Percentiles rank a stretch among this genome's conserved stretches.
These are phyloP conservation scores for Dillenia suffruticosa DNA, from an alignment of 164 flowering plant genomes.

Conservation along the genomic window DNA sequence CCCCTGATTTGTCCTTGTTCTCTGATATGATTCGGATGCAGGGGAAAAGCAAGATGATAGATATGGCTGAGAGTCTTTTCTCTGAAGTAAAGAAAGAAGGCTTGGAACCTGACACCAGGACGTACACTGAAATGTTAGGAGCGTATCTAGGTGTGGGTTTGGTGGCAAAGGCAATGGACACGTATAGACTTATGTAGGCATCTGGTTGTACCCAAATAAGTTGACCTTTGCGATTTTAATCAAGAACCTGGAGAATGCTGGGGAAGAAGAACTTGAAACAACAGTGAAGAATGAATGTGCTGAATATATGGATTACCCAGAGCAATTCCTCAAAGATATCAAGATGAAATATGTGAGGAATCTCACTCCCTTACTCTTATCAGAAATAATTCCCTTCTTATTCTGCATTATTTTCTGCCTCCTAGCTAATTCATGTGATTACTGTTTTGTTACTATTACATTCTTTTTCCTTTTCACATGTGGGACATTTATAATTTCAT, in stretches of 20 bases:
- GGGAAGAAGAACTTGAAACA: constrained; percentile 55
- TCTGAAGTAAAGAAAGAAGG: constrained; percentile 48
- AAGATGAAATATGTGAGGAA: constrained; percentile 37
- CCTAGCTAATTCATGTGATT: too few species aligned
- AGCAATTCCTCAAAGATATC: constrained; percentile 56
- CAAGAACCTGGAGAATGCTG: constrained; percentile 64
- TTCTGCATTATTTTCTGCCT: too few species aligned
- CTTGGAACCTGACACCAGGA: constrained; percentile 57
- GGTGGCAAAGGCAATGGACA: constrained; percentile 67
- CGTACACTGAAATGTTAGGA: constrained; percentile 76
- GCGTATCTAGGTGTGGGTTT: constrained; percentile 50
- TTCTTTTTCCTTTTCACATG: too few species aligned
- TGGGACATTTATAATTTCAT: too few species aligned
- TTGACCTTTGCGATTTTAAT: constrained; percentile 66
- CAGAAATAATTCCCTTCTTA: too few species aligned
- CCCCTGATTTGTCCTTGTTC: constrained; percentile 49
- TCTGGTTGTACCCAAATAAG: constrained; percentile 68
- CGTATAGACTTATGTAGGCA: constrained; percentile 52
- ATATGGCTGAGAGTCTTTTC: constrained; percentile 53
- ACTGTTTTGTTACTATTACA: too few species aligned
- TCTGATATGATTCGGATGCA: constrained; percentile 53
- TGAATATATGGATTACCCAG: constrained; percentile 51
- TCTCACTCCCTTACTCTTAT: not conserved
- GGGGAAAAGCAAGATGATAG: constrained; percentile 61
- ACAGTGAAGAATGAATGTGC: constrained; percentile 49